These are phyloP conservation scores for Lotus japonicus DNA, from an alignment of 306 rosid species.

Conservation along the genomic window DNA sequence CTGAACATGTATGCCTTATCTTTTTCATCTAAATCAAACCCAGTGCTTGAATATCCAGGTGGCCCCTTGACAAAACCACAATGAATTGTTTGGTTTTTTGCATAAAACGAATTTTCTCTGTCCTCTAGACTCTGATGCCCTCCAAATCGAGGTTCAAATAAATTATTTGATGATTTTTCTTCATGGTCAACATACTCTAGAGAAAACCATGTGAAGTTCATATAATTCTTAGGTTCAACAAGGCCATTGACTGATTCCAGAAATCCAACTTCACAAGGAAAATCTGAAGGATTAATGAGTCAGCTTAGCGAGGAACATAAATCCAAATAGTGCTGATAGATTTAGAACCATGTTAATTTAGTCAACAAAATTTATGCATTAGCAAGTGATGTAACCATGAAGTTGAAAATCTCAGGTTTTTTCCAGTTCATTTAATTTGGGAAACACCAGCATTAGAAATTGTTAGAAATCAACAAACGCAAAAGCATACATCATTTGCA, in stretches of 20 bases:
- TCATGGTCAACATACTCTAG: slow-evolving; percentile 56
- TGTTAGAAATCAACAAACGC: background rate
- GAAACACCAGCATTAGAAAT: background rate
- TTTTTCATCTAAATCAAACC: slow-evolving; percentile 91
- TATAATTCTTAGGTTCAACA: slow-evolving; percentile 51
- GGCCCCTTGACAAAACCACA: slow-evolving; percentile 92
- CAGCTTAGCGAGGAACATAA: background rate
- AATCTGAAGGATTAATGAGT: slow-evolving; percentile 44
- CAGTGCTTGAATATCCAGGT: slow-evolving; percentile 68
- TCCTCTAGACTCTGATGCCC: slow-evolving; percentile 87
- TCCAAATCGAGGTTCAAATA: slow-evolving; percentile 65
- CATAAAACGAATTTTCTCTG: slow-evolving; percentile 69
- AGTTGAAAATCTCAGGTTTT: background rate
- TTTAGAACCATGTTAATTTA: slow-evolving; percentile 2
- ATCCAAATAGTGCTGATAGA: slow-evolving; percentile 7
- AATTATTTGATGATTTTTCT: slow-evolving; percentile 28
- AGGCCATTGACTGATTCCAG: slow-evolving; percentile 52
- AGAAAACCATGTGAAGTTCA: slow-evolving; percentile 54
- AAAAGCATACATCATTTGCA: background rate
- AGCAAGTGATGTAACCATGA: slow-evolving; percentile 5
- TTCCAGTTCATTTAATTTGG: background rate
- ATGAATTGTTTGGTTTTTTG: slow-evolving; percentile 68
- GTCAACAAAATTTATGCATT: slow-evolving; percentile 4
- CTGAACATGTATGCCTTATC: slow-evolving; percentile 76
- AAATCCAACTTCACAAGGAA: slow-evolving; percentile 67